Evolutionary conservation across 192 early-diverging fungal species (phyloP).

Genomic region (Phycomyces blakesleeanus): DNA sequence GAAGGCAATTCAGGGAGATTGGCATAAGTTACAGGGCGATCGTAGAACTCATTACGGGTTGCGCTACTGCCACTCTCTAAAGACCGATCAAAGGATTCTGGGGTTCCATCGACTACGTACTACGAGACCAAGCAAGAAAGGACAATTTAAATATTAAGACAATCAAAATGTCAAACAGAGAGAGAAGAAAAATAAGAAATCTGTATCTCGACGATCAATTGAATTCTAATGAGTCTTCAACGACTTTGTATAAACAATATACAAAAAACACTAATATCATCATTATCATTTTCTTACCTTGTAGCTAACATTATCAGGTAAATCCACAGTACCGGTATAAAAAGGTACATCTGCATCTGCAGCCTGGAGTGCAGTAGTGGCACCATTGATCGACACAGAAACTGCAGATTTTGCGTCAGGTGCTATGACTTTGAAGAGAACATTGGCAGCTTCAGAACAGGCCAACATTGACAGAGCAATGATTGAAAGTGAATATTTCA

Average conservation of each 20-base stretch:
- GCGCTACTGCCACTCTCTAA: constrained; percentile 20
- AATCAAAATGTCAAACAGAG: too few species aligned
- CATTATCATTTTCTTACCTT: neutral
- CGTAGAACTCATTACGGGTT: constrained; percentile 37
- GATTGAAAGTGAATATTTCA: neutral
- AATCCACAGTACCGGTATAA: constrained; percentile 32
- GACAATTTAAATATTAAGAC: too few species aligned
- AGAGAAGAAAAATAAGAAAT: too few species aligned
- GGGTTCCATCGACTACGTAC: constrained; percentile 29
- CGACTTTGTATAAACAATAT: too few species aligned
- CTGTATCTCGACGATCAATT: too few species aligned
- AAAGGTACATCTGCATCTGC: constrained; percentile 27
- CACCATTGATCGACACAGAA: constrained; percentile 27
- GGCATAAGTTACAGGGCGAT: constrained; percentile 41
- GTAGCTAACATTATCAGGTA: constrained; percentile 29
- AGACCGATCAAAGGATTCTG: constrained; percentile 34
- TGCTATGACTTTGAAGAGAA: constrained; percentile 35
- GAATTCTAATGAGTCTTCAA: too few species aligned
- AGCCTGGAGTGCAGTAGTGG: constrained; percentile 20
- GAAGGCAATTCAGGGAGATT: constrained; percentile 40
- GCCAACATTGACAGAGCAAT: constrained; percentile 23
- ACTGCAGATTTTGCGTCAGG: constrained; percentile 27
- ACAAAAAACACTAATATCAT: too few species aligned
- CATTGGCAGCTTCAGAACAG: constrained; percentile 33
- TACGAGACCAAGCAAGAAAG: too few species aligned